Base-by-base conservation (phyloP, 208 protist species). In the Trichomonas gallinae region DNA sequence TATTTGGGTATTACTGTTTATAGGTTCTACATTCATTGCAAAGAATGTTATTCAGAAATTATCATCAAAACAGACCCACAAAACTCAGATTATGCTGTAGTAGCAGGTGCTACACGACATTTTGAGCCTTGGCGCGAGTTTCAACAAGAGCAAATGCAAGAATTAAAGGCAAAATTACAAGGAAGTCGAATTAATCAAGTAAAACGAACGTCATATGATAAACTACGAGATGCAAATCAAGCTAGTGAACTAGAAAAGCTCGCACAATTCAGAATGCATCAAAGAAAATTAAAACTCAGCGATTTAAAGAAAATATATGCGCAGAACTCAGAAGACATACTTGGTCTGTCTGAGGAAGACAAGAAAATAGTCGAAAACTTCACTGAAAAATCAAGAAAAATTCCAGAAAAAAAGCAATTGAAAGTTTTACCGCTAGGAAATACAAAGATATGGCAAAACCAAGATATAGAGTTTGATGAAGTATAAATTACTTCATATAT, bases 1-100 rank as follows among this genome's bases (percentile, higher is more conserved):
- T 98, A 98, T 96, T 96, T 98, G 0, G 98, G 97, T 42, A 97
- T 98, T 72, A 98, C 97, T 88, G 96, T 97, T 97, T 97, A 87
- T 63, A 96, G 97, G 9, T 98, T 98, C 96, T 98, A 98, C 96
- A 97, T 98, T 44, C 97, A 97, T 38, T 98, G 98, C 96, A 97
- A 97, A 17, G 89, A 88, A 15, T 98, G 98, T 97, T 97, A 97
- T 44, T 96, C 96, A 10, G 98, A 98, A 96, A 96, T 98, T 21
- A 98, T 97, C 0, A 98, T 98, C 42, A 98, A 98, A 89, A 98
- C 98, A 0, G 98, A 98, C 82, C 98, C 98, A 36, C 96, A 98
- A 96, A 98, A 98, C 58, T 96, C 96, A 0, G 98, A 98, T 96
- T 98, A 98, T 63, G 82, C 98, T 23, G 58, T 89, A 44, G 98